Conservation (phyloP, 2,329 filamentous ascomycete genomes). For the Ophiostoma angusticollis region DNA sequence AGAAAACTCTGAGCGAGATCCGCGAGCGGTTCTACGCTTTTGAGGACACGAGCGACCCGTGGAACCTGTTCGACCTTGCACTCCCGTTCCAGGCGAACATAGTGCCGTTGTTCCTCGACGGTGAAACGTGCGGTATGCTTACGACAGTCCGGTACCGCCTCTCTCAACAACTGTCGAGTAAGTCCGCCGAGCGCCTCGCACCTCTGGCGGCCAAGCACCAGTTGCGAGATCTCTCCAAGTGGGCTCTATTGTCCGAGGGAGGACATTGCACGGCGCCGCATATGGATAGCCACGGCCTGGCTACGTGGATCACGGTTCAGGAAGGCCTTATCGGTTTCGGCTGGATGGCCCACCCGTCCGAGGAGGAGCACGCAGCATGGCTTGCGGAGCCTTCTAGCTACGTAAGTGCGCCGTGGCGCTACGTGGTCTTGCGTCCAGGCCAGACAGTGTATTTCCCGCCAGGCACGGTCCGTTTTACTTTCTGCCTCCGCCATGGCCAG, state of each 20-base stretch:
- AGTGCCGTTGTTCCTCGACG: constrained; percentile 17
- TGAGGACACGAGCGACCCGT: too few relatives aligned
- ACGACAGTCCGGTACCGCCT: constrained; percentile 18
- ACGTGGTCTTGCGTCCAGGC: constrained; percentile 20
- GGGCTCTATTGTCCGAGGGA: constrained; percentile 22
- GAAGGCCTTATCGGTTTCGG: constrained; percentile 21
- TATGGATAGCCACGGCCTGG: constrained; percentile 22
- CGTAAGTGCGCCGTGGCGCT: constrained; percentile 21
- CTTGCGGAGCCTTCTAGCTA: constrained; percentile 16
- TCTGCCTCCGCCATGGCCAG: constrained; percentile 17
- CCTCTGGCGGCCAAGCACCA: constrained; percentile 20
- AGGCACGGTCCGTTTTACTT: constrained; percentile 25
- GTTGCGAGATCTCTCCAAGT: constrained; percentile 22
- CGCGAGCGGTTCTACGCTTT: too few relatives aligned
- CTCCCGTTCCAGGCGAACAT: constrained; percentile 17
- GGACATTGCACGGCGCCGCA: constrained; percentile 23
- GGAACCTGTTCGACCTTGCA: constrained; percentile 20
- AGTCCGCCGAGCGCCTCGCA: constrained; percentile 18
- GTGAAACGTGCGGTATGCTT: constrained; percentile 20
- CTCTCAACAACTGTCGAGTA: constrained; percentile 26
- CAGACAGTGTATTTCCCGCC: constrained; percentile 24
- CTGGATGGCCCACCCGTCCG: constrained; percentile 20
- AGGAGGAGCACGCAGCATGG: constrained; percentile 18
- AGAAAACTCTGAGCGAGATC: too few relatives aligned
- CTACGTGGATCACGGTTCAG: constrained; percentile 24